Base-by-base conservation (phyloP, 352 stramenopile species). In the Elongisporangium anandrum region DNA sequence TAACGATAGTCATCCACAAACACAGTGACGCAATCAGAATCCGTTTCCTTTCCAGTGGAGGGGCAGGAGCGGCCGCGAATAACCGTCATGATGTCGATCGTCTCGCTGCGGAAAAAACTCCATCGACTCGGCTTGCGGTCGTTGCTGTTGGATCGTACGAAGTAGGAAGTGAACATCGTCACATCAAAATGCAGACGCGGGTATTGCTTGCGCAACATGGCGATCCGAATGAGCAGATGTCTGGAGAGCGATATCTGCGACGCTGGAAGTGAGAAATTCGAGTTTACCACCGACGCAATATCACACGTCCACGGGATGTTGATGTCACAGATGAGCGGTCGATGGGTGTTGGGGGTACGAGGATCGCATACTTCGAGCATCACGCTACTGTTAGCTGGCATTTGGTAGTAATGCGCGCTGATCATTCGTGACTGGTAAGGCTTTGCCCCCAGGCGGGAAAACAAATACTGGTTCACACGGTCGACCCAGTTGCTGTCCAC, bases 1-100 rank as follows among this genome's bases (percentile, higher is more conserved):
- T 87, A 90, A 26, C 81, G 70, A 16, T 81, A 86, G 52, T 85
- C 75, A 45, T 85, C 75, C 12, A 82, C 51, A 24, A 81, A 65
- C 0, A 81, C 56, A 0, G 75, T 82, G 8, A 26, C 51, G 39
- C 70, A 81, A 16, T 21, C 8, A 19, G 12, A 48, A 1, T 56
- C 9, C 4, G 48, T 52, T 7, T 55, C 4, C 3, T 45, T 45
- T 53, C 9, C 12, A 45, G 13, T 45, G 2, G 34, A 45, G 34
- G 10, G 34, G 10, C 34, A 45, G 34, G 34, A 45, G 9, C 34
- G 34, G 3, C 34, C 34, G 17, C 34, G 34, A 4, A 45, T 45
- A 17, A 45, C 4, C 6, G 34, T 45, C 34, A 45, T 45, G 17
- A 45, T 17, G 10, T 45, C 34, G 34, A 17, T 45, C 7, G 34